These are phyloP conservation scores for Chlamydomonas asymmetrica DNA, from an alignment of 139 green algal genomes.

Conservation along the genomic window DNA sequence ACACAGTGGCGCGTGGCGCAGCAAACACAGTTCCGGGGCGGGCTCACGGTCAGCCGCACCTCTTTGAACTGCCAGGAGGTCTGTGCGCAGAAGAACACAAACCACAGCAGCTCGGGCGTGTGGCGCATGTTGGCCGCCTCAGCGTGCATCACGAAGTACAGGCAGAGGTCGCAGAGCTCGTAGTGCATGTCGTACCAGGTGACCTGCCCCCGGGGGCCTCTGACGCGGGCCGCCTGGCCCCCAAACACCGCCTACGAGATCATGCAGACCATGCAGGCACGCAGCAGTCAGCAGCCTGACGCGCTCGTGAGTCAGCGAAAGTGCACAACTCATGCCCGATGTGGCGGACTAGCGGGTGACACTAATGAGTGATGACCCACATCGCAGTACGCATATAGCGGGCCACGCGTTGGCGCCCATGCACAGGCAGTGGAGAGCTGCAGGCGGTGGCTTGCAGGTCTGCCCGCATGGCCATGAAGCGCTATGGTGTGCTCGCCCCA, in stretches of 20 bases:
- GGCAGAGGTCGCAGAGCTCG: neutral
- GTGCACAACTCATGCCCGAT: too few species aligned
- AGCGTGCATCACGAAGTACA: neutral
- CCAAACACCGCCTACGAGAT: neutral
- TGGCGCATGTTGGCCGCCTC: conserved; percentile 40
- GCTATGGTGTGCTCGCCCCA: too few species aligned
- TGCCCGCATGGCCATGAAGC: too few species aligned
- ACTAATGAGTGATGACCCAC: too few species aligned
- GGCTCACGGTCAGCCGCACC: neutral
- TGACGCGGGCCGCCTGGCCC: neutral
- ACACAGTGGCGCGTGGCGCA: neutral
- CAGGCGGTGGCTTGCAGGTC: too few species aligned
- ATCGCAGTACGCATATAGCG: too few species aligned
- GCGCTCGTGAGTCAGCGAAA: too few species aligned
- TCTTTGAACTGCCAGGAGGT: conserved; percentile 30
- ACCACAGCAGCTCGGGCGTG: conserved; percentile 67
- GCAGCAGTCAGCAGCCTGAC: neutral
- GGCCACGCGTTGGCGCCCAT: too few species aligned
- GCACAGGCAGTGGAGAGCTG: too few species aligned
- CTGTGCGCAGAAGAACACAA: conserved; percentile 59
- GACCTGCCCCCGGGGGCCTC: neutral
- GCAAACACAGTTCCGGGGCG: neutral
- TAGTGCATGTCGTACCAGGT: too few species aligned
- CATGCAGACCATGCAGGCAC: neutral
- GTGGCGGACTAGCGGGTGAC: too few species aligned